These are phyloP conservation scores for Hymenoscyphus linearis DNA, from an alignment of 2,329 filamentous ascomycete species.

Conservation along the genomic window DNA sequence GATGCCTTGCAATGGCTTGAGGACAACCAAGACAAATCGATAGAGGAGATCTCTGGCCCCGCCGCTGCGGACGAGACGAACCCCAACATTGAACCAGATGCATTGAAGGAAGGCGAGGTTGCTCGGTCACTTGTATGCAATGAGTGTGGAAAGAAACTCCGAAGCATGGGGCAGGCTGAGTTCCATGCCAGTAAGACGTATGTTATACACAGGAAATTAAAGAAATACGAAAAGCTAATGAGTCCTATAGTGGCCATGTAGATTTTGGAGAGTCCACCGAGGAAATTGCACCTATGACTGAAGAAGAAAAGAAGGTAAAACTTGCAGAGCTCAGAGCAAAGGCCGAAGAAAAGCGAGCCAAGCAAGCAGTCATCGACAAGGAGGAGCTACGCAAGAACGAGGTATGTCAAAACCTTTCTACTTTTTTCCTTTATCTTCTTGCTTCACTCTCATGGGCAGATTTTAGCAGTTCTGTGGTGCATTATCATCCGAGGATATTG, in stretches of 20 bases:
- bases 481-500: not conserved
- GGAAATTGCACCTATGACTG: slow-evolving; percentile 83
- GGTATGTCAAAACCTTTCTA: slow-evolving; percentile 37
- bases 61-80: slow-evolving; percentile 46
- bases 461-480: not conserved
- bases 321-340: slow-evolving; percentile 70
- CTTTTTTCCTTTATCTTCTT: not conserved
- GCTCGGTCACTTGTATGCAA: slow-evolving; percentile 87
- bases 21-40: slow-evolving; percentile 77
- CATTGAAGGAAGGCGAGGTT: slow-evolving; percentile 63
- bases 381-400: slow-evolving; percentile 82
- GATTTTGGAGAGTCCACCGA: slow-evolving; percentile 93
- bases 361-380: slow-evolving; percentile 67
- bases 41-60: slow-evolving; percentile 69
- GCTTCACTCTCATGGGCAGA: not conserved
- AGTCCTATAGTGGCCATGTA: slow-evolving; percentile 61
- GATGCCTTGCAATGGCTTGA: slow-evolving; percentile 93
- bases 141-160: slow-evolving; percentile 89
- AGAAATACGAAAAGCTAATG: slow-evolving; percentile 6
- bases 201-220: slow-evolving; percentile 26
- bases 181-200: slow-evolving; percentile 87
- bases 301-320: slow-evolving; percentile 81
- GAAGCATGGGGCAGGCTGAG: slow-evolving; percentile 73
- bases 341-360: slow-evolving; percentile 66
- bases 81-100: slow-evolving; percentile 52